A percentile compares a stretch with the other conserved stretches of the same genome.
Conservation (phyloP, 345 rosid genomes). For the Anastatica hierochuntica region DNA sequence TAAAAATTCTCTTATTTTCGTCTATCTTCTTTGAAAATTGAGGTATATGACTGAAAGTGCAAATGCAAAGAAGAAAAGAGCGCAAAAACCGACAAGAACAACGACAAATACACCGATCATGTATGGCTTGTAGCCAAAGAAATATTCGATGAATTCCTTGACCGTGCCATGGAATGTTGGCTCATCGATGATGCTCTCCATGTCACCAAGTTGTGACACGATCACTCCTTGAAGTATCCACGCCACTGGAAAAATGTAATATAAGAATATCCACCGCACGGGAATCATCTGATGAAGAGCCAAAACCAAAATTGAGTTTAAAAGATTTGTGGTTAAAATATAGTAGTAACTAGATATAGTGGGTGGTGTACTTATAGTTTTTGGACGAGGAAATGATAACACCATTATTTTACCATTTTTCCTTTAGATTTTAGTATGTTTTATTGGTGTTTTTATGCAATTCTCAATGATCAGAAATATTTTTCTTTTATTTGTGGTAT, state of each 20-base stretch:
- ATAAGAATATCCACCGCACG: slow-evolving; percentile 94
- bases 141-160: slow-evolving; percentile 44
- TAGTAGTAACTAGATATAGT: too few relatives aligned
- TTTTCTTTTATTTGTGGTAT: too few relatives aligned
- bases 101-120: slow-evolving; percentile 44
- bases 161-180: slow-evolving; percentile 49
- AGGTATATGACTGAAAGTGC: slow-evolving; percentile 54
- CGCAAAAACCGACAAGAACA: slow-evolving; percentile 41
- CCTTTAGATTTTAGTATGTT: too few relatives aligned
- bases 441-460: too few relatives aligned
- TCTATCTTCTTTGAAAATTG: slow-evolving; percentile 74
- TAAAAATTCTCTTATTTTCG: too few relatives aligned
- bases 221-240: slow-evolving; percentile 78
- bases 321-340: too few relatives aligned
- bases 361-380: too few relatives aligned
- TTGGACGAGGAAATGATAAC: too few relatives aligned
- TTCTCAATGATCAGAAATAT: too few relatives aligned
- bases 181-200: slow-evolving; percentile 44
- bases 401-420: too few relatives aligned
- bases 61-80: slow-evolving; percentile 51
- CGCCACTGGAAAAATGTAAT: slow-evolving; percentile 68
- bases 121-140: slow-evolving; percentile 36
- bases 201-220: slow-evolving; percentile 75
- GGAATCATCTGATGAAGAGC: slow-evolving; percentile 83
- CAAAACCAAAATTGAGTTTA: too few relatives aligned